These are phyloP conservation scores for Pneumocystis canis DNA, from an alignment of 1,139 yeast species.

Conservation along the genomic window DNA sequence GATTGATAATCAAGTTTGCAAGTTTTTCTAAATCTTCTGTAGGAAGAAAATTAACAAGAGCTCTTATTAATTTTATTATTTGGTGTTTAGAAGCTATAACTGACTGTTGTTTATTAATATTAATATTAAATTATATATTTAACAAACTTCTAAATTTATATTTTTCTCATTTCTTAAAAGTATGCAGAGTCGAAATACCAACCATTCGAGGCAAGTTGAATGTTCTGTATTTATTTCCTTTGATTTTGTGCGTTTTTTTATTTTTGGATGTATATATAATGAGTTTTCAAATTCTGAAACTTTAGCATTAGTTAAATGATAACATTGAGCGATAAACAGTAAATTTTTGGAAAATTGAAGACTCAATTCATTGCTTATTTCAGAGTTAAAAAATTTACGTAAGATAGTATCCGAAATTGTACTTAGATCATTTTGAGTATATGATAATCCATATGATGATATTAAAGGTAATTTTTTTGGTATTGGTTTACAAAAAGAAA, in stretches of 20 bases:
- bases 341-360: slow-evolving; percentile 54
- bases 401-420: slow-evolving; percentile 47
- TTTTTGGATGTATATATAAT: slow-evolving; percentile 16
- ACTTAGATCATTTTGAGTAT: slow-evolving; percentile 33
- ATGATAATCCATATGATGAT: slow-evolving; percentile 16
- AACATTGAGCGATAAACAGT: slow-evolving; percentile 43
- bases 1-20: slow-evolving; percentile 30
- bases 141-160: slow-evolving; percentile 5
- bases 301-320: slow-evolving; percentile 38
- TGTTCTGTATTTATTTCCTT: slow-evolving; percentile 19
- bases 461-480: slow-evolving; percentile 12
- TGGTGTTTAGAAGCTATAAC: not conserved
- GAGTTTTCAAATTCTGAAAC: slow-evolving; percentile 21
- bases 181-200: slow-evolving; percentile 3
- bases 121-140: slow-evolving; percentile 4
- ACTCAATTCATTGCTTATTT: slow-evolving; percentile 50
- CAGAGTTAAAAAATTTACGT: slow-evolving; percentile 72
- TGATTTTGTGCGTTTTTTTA: slow-evolving; percentile 19
- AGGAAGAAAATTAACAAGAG: slow-evolving; percentile 39
- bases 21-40: slow-evolving; percentile 29
- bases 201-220: slow-evolving; percentile 4
- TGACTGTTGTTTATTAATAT: not conserved
- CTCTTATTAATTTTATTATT: slow-evolving; percentile 36
- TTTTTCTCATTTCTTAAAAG: slow-evolving; percentile 13
- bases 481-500: slow-evolving; percentile 29